Base-by-base conservation (phyloP, 2,329 filamentous ascomycete genomes). In the Plectosphaerella plurivora region DNA sequence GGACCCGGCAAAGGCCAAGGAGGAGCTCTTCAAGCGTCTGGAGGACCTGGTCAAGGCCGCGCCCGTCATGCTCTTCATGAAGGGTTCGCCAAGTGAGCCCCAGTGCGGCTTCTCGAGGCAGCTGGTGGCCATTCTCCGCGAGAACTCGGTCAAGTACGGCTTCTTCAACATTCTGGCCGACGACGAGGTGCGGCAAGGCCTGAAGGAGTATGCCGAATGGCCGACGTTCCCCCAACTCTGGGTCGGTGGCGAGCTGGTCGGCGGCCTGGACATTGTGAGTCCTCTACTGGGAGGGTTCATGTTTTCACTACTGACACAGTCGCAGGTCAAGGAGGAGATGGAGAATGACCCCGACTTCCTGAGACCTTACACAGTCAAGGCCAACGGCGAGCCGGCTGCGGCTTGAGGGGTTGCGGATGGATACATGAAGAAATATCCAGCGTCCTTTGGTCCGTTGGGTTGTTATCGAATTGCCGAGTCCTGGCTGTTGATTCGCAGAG, bases 161-260 rank as follows among this genome's bases (percentile, higher is more conserved):
- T 99, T 99, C 78, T 99, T 99, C 78, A 97, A 99, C 68, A 99
- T 99, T 58, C 73, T 99, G 62, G 94, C 94, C 57, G 94, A 99
- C 68, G 93, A 99, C 64, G 93, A 97, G 70, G 94, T 99, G 47
- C 82, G 94, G 55, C 93, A 97, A 73, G 94, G 94, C 1, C 74
- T 99, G 65, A 99, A 99, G 79, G 90, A 94, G 73, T 97, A 86
- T 68, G 91, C 91, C n/a, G 94, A 97, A 57, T 99, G 94, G 94
- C 94, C 94, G 10, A 99, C 94, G 0, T 99, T 91, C 72, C 94
- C 94, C 18, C 94, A 99, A 71, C 75, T 99, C 57, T 99, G 93
- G 86, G 84, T 96, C 12, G 83, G 87, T 55, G 93, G 94, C 14
- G 91, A 97, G 68, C 76, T 99, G 48, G 87, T 97, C 20, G 93